Evolutionary conservation across 441 rosid species (phyloP), one percentile per base, ranked within the genome.

Genomic region (Pelargonium myrrhifolium): DNA sequence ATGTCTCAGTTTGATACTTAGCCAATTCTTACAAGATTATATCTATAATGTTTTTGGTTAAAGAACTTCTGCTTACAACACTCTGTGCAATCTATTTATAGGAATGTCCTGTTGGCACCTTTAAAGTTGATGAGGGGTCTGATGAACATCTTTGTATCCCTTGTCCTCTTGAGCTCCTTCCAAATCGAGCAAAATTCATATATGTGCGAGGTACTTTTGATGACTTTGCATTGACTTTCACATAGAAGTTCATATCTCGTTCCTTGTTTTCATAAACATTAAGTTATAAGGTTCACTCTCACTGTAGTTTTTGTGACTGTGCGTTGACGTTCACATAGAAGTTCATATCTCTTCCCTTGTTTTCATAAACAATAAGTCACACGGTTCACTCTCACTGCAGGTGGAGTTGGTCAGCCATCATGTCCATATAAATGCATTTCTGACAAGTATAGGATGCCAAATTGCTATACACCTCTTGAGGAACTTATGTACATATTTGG

Each of bases 31-130:
- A 53, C 24, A 53, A 15, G 22, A 17, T 17, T 53, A 21, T 17
- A 17, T 53, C 24, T 53, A 53, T 53, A 4, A 53, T 53, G 20
- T 53, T 53, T 53, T 3, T 15, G 6, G 39, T 35, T 21, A 17
- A 49, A 53, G 59, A 53, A 53, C 59, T 4, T 15, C 10, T 53
- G 59, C 21, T 53, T 17, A 53, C 22, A 35, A 35, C 59, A 17
- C 10, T 5, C 18, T 53, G 24, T 76, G 39, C 59, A 71, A 21
- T 68, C 56, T 61, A 68, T 71, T 43, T 69, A 55, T 79, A 94
- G 99, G 99, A 94, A 84, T 94, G 98, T 79, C 99, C 97, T 67
- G 71, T 89, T 78, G 99, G 99, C 68, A 94, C 98, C 68, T 94
- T 82, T 77, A 94, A 94, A 85, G 82, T 82, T 75, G 78, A 75